Conservation (phyloP, 2,329 filamentous ascomycete genomes). For the Blastomyces emzantsi region DNA sequence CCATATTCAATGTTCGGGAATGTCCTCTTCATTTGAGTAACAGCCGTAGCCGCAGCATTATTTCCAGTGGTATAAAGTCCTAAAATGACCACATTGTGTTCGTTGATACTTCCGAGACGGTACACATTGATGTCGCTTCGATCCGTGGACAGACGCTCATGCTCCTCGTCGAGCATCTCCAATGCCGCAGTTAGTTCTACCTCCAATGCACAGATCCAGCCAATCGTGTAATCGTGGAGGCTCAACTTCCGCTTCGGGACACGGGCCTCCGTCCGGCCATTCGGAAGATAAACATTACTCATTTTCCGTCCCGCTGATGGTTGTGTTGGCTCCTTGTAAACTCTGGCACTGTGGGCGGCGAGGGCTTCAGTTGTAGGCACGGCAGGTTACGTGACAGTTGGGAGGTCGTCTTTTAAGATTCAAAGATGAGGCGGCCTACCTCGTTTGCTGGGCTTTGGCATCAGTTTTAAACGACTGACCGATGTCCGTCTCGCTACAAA, state of each 20-base stretch:
- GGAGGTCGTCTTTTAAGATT: too few relatives aligned
- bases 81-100: not conserved
- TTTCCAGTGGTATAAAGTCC: not conserved
- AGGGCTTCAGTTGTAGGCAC: too few relatives aligned
- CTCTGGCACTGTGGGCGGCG: not conserved
- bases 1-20: not conserved
- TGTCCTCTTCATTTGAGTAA: not conserved
- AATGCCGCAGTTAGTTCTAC: not conserved
- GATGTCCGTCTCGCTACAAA: not conserved
- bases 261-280: not conserved
- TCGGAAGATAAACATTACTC: not conserved
- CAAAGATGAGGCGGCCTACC: too few relatives aligned
- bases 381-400: too few relatives aligned
- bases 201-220: not conserved
- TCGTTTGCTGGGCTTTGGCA: not conserved
- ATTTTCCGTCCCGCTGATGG: not conserved
- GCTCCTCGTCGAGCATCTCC: conserved; percentile 1
- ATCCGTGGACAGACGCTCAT: not conserved
- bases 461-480: not conserved
- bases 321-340: not conserved
- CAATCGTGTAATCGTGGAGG: not conserved
- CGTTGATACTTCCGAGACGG: not conserved
- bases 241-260: not conserved
- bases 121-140: not conserved
- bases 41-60: not conserved